Evolutionary conservation across 345 rosid genomes (phyloP), one percentile per base, ranked within the genome.

Genomic region (Populus alba): DNA sequence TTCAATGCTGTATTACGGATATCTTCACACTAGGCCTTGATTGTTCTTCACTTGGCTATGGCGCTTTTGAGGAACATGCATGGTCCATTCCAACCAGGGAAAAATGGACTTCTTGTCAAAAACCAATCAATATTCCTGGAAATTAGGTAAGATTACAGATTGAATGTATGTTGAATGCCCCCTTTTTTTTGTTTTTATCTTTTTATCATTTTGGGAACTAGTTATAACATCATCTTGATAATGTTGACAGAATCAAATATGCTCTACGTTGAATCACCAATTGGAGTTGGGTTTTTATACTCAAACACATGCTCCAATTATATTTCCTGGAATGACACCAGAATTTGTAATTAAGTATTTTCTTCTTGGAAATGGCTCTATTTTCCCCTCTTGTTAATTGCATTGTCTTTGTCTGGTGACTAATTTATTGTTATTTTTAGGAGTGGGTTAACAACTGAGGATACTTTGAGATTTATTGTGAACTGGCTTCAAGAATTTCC

Each of bases 31-130:
- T 70, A 81, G 88, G 88, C 8, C 83, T 86, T 7, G 90, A 80
- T 22, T 87, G 86, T 75, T 87, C 90, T 47, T 85, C 87, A 25
- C 72, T 85, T 73, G 87, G 88, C 25, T 79, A 77, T 62, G 85
- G 85, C 11, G 82, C 85, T 12, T 83, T 85, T 73, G 80, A 76
- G 83, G 83, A 85, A 74, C 72, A 78, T 18, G 84, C 72, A 78
- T 15, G 86, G 85, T 43, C 83, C 86, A 61, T 87, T 87, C 74
- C 76, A 79, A 69, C 87, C 81, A 3, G 81, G 74, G 29, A 62
- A 75, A 43, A 75, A 79, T 68, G 87, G 86, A 61, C 22, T 61
- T 23, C 85, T 86, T 35, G 39, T 69, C 68, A 74, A 70, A 77
- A 85, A 86, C 61, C 55, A 76, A 49, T 78, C 55, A 76, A 49